Base-by-base conservation (phyloP, 345 rosid species). In the Ceriops decandra region DNA sequence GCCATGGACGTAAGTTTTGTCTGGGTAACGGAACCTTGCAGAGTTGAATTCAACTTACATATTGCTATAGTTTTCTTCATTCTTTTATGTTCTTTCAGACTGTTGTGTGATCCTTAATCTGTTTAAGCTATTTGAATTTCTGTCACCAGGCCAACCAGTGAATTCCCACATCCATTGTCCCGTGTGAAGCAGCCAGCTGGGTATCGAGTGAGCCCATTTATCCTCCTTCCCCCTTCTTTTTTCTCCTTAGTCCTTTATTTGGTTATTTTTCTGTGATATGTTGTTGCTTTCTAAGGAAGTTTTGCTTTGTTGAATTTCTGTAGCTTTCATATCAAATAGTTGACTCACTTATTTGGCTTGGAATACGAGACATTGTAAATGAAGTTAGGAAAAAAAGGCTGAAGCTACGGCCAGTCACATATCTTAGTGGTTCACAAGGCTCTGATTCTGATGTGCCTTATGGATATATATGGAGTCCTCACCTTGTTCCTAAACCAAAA, bases 1-100 rank as follows among this genome's bases (percentile, higher is more conserved):
- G 99, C 99, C 99, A 63, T 95, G 99, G 99, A 95, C 98, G 99
- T 95, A 90, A 92, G 99, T 91, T 77, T 83, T 80, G 65, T 77
- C 70, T 82, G 77, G 79, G 79, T 83, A 76, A 83, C 79, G 76
- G 63, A 79, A 75, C 82, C 56, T 82, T n/a, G 77, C 71, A 63
- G 70, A 64, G 70, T 77, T 74, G 63, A 62, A 47, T 66, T 65
- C 71, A 52, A 21, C 57, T 52, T 74, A 69, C 57, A 49, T 67
- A 46, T 74, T 65, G 60, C 35, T 47, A 31, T 31, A 11, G 72
- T 71, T 56, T 62, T 60, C 56, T 66, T 36, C 21, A 66, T 56
- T 62, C 31, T 57, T 66, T 11, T 67, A 31, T 82, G 63, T 46
- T 64, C 73, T 57, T 35, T 20, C 13, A 13, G 76, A 79, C 68